Conservation (phyloP, 768 basidiomycete species). For the Solioccasus polychromus region DNA sequence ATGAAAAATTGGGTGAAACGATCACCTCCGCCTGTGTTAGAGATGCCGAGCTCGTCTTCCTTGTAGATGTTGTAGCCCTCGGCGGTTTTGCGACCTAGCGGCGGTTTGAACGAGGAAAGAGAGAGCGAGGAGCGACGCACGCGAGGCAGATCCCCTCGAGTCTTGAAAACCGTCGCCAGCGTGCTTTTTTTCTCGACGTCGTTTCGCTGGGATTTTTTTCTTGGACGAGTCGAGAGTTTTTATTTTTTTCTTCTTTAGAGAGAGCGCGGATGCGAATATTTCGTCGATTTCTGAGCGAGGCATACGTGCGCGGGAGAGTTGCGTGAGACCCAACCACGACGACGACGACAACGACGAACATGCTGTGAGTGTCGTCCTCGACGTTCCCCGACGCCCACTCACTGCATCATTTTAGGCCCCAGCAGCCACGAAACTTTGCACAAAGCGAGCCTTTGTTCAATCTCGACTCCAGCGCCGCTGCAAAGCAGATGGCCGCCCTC, state of each 20-base stretch:
- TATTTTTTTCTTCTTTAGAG: conserved; percentile 42
- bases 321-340: conserved; percentile 8
- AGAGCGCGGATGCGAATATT: conserved; percentile 60
- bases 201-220: conserved; percentile 31
- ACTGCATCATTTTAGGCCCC: conserved; percentile 37
- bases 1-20: conserved; percentile 3
- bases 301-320: conserved; percentile 30
- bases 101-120: conserved; percentile 11
- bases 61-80: conserved; percentile 81
- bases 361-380: conserved; percentile 31
- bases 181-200: conserved; percentile 27
- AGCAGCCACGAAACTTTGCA: conserved; percentile 32
- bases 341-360: conserved; percentile 20
- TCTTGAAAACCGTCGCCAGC: conserved; percentile 61
- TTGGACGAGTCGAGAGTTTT: conserved; percentile 50
- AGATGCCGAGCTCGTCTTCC: conserved; percentile 78
- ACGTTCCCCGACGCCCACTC: neutral
- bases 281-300: conserved; percentile 79
- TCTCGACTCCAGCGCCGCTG: conserved; percentile 63
- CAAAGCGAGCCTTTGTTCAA: conserved; percentile 41
- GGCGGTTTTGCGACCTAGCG: conserved; percentile 67
- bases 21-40: conserved; percentile 69
- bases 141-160: conserved; percentile 68
- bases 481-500: conserved; percentile 82
- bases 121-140: conserved; percentile 42